Evolutionary conservation across 768 basidiomycete genomes (phyloP), one percentile per base, ranked within the genome.

Genomic region (Ephemerocybe angulata): DNA sequence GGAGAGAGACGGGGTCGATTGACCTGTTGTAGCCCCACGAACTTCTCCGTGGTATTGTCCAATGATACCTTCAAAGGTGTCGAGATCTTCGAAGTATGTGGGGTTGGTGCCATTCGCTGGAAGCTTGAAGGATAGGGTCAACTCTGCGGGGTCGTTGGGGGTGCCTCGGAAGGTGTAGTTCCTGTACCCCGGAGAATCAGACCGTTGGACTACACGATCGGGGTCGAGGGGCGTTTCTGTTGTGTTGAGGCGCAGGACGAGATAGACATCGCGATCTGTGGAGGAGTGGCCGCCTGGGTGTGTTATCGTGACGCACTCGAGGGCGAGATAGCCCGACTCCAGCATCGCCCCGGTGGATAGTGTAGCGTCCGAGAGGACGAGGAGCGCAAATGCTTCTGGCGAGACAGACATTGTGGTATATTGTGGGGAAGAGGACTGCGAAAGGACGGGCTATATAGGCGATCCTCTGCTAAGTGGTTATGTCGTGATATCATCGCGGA

Each of bases 191-290:
- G 70, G 58, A 8, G 59, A 62, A 37, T 78, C 67, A 1, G 66
- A 60, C 47, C 77, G 73, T 3, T 68, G 68, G 50, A 89, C 74
- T 5, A 70, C 53, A 19, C 77, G 71, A 3, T 74, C 67, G 1
- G 88, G 87, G 52, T 87, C 82, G 25, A 90, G 68, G 7, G 84
- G 81, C 22, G 76, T 70, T 62, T 90, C 87, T 41, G 80, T 74
- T 3, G 67, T 37, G 55, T 81, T 77, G 15, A 88, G 64, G 31
- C 77, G 77, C 42, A 89, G 64, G 21, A 90, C 82, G 51, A 90
- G 82, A 67, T 83, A 89, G 51, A 87, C 78, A 59, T 86, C 83
- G 43, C 77, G 76, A 29, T 81, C 76, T 7, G 70, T 50, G 21
- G 70, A 52, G 33, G 58, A 54, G 21, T 65, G 53, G 19, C 67